Percentiles rank a stretch among this genome's conserved stretches.
These are phyloP conservation scores for Capillidium heterosporum DNA, from an alignment of 371 early-diverging fungal genomes.

Conservation along the genomic window DNA sequence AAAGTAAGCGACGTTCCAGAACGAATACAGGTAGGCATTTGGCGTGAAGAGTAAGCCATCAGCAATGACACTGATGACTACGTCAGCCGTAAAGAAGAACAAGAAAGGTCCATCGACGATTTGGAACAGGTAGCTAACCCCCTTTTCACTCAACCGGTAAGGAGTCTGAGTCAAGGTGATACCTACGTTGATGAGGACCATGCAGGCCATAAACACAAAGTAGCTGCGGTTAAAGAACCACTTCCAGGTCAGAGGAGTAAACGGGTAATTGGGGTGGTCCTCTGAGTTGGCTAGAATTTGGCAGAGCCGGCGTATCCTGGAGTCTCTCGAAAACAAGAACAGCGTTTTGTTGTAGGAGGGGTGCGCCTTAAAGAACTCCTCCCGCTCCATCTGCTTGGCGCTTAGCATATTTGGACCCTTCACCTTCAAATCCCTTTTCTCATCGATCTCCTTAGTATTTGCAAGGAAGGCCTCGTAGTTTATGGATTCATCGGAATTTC, in stretches of 20 bases:
- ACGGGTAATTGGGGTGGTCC: not conserved
- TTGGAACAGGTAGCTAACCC: conserved; percentile 7
- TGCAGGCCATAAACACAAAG: conserved; percentile 17
- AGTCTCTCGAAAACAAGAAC: conserved; percentile 25
- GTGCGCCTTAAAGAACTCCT: conserved; percentile 32
- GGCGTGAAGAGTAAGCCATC: conserved; percentile 48
- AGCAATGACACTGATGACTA: conserved; percentile 37
- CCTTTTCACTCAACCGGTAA: conserved; percentile 6
- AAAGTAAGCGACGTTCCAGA: conserved; percentile 44
- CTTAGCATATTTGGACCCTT: too few species aligned
- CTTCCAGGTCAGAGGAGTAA: not conserved
- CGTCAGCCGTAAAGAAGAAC: conserved; percentile 33
- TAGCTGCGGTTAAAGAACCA: conserved; percentile 9
- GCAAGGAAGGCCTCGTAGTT: not conserved
- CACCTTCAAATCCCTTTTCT: not conserved
- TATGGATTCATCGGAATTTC: not conserved
- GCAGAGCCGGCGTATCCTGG: conserved; percentile 14
- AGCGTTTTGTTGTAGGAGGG: conserved; percentile 37
- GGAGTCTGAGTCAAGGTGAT: conserved; percentile 22
- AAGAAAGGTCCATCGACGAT: conserved; percentile 28
- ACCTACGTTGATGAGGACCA: conserved; percentile 30
- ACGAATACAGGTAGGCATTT: conserved; percentile 35
- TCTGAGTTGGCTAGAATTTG: not conserved
- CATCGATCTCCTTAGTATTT: not conserved
- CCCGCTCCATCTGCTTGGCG: not conserved